Evolutionary conservation across 2,329 filamentous ascomycete species (phyloP).

Genomic region (Fusarium ramigenum): DNA sequence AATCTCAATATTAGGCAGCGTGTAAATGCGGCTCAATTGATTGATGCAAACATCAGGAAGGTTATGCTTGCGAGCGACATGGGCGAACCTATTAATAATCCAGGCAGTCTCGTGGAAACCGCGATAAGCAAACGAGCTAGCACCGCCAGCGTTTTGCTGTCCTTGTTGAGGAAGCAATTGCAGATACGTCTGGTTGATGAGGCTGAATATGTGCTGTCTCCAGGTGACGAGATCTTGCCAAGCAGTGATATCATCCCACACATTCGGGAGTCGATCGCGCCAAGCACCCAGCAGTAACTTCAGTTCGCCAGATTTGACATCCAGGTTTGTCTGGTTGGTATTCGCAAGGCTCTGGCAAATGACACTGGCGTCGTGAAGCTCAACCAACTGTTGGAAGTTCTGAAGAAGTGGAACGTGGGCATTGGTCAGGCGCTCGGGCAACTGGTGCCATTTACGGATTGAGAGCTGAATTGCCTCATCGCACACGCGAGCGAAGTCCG

Average conservation of each 20-base stretch:
- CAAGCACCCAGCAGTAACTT: conserved; percentile 94
- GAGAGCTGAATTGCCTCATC: conserved; percentile 98
- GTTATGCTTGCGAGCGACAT: conserved; percentile 96
- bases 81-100: conserved; percentile 99
- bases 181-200: conserved; percentile 96
- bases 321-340: conserved; percentile 86
- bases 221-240: conserved; percentile 99
- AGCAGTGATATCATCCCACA: conserved; percentile 99
- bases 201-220: conserved; percentile 97
- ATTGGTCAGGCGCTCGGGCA: conserved; percentile 92
- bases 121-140: conserved; percentile 89
- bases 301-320: conserved; percentile 93
- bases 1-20: conserved; percentile 98
- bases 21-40: conserved; percentile 97
- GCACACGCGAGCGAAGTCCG: conserved; percentile 88
- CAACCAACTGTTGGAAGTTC: conserved; percentile 97
- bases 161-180: conserved; percentile 81
- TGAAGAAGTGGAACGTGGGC: conserved; percentile 95
- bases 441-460: conserved; percentile 98
- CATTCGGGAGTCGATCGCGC: conserved; percentile 94
- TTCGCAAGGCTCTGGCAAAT: conserved; percentile 91
- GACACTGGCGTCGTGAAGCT: conserved; percentile 95
- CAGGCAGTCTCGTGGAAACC: conserved; percentile 99
- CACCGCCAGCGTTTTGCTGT: conserved; percentile 80
- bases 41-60: conserved; percentile 97